These are phyloP conservation scores for Penicillium sp. DNA, from an alignment of 2,329 filamentous ascomycete species.

Conservation along the genomic window DNA sequence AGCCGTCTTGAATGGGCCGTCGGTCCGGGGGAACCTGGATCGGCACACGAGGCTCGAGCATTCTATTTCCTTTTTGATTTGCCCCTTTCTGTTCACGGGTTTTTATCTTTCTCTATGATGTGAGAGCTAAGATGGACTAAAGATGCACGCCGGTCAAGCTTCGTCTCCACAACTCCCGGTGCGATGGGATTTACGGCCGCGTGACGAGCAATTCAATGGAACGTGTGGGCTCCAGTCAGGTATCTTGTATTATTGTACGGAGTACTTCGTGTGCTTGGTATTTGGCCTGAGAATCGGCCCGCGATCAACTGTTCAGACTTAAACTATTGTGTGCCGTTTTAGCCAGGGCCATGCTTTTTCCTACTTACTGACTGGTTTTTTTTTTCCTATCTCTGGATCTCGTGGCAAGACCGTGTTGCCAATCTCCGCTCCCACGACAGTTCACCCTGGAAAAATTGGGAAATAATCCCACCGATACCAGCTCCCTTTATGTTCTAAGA, in stretches of 20 bases:
- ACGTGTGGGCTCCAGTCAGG: neutral
- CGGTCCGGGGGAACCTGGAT: conserved; percentile 8
- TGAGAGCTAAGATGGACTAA: neutral
- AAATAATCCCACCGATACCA: too few relatives aligned
- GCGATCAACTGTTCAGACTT: conserved; percentile 2
- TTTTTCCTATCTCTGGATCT: too few relatives aligned
- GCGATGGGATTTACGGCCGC: neutral
- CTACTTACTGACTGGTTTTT: neutral
- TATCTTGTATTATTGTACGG: neutral
- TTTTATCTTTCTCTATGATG: neutral
- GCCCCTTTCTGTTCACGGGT: neutral
- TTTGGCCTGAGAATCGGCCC: conserved; percentile 19
- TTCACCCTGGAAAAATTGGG: too few relatives aligned
- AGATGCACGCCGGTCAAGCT: conserved; percentile 7
- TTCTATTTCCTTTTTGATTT: neutral
- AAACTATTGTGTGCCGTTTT: neutral
- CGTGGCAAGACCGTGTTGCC: too few relatives aligned
- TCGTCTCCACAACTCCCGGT: conserved; percentile 7
- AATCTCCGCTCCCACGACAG: too few relatives aligned
- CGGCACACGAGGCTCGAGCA: conserved; percentile 2
- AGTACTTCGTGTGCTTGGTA: neutral
- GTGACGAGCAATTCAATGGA: conserved; percentile 1
- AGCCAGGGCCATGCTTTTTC: neutral
- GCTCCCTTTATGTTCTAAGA: neutral
- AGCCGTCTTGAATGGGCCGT: conserved; percentile 3